A percentile compares a stretch with the other conserved stretches of the same genome.
phyloP scores from a whole-genome alignment of 768 basidiomycete genomes.

The Lactarius sp. region DNA sequence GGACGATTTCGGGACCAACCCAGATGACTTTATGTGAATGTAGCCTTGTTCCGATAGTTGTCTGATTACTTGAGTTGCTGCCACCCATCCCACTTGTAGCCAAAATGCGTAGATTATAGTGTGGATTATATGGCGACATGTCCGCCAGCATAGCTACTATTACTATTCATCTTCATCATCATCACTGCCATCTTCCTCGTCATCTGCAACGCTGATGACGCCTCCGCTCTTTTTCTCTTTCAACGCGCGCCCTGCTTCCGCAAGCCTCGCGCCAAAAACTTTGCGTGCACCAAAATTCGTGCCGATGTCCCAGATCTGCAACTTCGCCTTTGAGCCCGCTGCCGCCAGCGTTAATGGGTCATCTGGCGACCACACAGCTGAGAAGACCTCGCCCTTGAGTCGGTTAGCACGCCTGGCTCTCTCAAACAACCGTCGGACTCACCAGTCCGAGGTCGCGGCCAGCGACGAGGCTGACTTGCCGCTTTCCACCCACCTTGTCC shows the following conservation, averaged over 20 bases:
- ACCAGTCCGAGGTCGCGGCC: slow-evolving; percentile 91
- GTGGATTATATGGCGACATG: slow-evolving; percentile 3
- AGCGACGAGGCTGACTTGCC: slow-evolving; percentile 76
- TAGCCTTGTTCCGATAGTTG: slow-evolving; percentile 12
- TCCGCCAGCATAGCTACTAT: slow-evolving; percentile 7
- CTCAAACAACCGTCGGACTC: slow-evolving; percentile 29
- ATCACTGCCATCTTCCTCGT: slow-evolving; percentile 61
- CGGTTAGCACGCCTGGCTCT: not conserved
- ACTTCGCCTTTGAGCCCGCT: slow-evolving; percentile 87
- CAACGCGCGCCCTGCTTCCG: slow-evolving; percentile 61
- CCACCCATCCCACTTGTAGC: slow-evolving; percentile 9
- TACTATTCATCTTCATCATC: slow-evolving; percentile 42
- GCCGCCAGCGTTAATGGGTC: slow-evolving; percentile 91
- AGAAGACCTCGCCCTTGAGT: slow-evolving; percentile 93
- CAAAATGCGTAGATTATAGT: slow-evolving; percentile 17
- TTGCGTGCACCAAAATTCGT: slow-evolving; percentile 79
- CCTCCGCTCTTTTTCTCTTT: slow-evolving; percentile 63
- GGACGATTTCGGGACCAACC: slow-evolving; percentile 75
- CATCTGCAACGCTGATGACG: slow-evolving; percentile 62
- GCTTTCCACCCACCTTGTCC: slow-evolving; percentile 54
- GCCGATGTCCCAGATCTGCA: slow-evolving; percentile 95
- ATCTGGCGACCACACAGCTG: slow-evolving; percentile 87
- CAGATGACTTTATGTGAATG: slow-evolving; percentile 88
- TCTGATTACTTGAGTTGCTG: slow-evolving; percentile 10
- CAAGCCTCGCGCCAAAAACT: slow-evolving; percentile 74